Evolutionary conservation across 805 yeast genomes (phyloP), one percentile per base, ranked within the genome.

Genomic region (Starmera amethionina): DNA sequence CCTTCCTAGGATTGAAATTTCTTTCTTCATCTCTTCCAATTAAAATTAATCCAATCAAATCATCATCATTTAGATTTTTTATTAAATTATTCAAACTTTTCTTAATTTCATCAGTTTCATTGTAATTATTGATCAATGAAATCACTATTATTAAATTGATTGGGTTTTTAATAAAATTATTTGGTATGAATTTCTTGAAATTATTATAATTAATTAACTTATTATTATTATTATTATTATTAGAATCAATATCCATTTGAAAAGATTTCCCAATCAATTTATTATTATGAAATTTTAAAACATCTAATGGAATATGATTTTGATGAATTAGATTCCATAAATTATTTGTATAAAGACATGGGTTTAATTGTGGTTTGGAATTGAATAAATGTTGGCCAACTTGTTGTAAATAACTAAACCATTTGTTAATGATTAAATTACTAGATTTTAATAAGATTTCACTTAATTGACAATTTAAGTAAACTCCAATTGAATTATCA

Each of bases 1-100:
- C 64, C 1, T 74, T 72, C 29, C 48, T 48, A 22, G 58, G 52
- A 8, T 64, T 60, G 13, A 32, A 25, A 12, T 36, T 45, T 8
- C 74, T 66, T 8, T 45, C 42, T 1, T 71, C 70, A 49, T 72
- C 65, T 37, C 65, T 58, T 2, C 80, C 79, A 16, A 69, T 55
- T 14, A 72, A 54, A 0, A 75, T 64, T 16, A 76, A 43, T 1
- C 79, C 79, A 12, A 76, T 49, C 32, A 57, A 60, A 48, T 74
- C 81, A 13, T 51, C 37, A 4, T 45, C 41, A 14, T 64, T 52
- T 32, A 75, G 49, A 0, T 45, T 45, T 1, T 45, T 40, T 32
- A 68, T 42, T 4, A 65, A 43, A 7, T 45, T 46, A 12, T 43
- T 50, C 4, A 75, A 36, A 5, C 51, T 44, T 1, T 39, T 19